These are phyloP conservation scores for Cladophialophora immunda DNA, from an alignment of 2,329 filamentous ascomycete genomes.

Conservation along the genomic window DNA sequence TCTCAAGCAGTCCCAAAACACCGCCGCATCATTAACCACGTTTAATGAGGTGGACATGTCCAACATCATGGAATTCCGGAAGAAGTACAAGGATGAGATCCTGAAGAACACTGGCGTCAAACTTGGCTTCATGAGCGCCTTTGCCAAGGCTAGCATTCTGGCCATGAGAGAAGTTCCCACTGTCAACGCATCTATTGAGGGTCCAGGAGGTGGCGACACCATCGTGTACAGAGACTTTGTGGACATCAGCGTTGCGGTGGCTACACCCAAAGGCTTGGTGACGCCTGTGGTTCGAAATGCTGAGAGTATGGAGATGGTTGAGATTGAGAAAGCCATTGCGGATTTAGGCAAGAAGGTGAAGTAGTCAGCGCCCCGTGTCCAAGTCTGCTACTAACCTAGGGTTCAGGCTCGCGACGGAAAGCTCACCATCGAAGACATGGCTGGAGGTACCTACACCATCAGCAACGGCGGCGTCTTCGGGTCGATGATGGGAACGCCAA, in stretches of 20 bases:
- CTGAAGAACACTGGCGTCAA: conserved; percentile 97
- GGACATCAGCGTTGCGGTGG: conserved; percentile 95
- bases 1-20: conserved; percentile 99
- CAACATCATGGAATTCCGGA: conserved; percentile 94
- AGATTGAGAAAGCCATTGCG: conserved; percentile 89
- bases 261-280: conserved; percentile 95
- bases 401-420: conserved; percentile 88
- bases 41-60: conserved; percentile 99
- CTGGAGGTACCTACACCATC: conserved; percentile 97
- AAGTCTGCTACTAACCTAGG: conserved; percentile 15
- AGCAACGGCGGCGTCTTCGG: conserved; percentile 97
- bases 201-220: conserved; percentile 91
- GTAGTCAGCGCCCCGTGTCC: conserved; percentile 3
- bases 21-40: conserved; percentile 92
- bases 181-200: conserved; percentile 97
- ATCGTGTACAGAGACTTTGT: conserved; percentile 99
- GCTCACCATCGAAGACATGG: conserved; percentile 99
- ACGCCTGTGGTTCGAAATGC: conserved; percentile 96
- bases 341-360: conserved; percentile 92
- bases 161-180: conserved; percentile 95
- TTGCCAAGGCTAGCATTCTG: conserved; percentile 86
- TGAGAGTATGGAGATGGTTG: conserved; percentile 85
- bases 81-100: conserved; percentile 95
- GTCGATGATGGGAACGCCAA: conserved; percentile 95
- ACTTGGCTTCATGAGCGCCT: conserved; percentile 99